phyloP scores from a whole-genome alignment of 148 eudicot species.

The Limonium bicolor region DNA sequence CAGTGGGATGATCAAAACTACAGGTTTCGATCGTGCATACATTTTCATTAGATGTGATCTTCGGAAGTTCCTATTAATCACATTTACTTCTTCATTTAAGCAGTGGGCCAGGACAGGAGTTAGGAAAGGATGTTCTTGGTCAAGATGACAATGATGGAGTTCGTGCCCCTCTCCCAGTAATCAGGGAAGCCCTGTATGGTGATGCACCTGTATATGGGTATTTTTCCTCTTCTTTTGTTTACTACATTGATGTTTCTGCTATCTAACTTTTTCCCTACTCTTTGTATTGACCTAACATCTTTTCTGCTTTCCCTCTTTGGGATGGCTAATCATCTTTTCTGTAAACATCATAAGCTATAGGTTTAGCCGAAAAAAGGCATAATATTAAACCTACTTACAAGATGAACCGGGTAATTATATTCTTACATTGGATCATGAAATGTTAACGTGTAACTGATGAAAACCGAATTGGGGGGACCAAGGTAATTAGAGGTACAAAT shows the following conservation, averaged over 20 bases:
- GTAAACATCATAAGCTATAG: no score
- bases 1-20: constrained; percentile 20
- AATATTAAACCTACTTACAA: no score
- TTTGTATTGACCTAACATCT: no score
- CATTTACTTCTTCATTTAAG: constrained; percentile 4
- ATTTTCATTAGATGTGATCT: background rate
- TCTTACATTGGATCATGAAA: no score
- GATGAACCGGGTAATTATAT: no score
- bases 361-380: no score
- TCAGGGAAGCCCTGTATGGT: constrained; percentile 86
- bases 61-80: background rate
- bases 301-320: background rate
- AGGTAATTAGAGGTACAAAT: no score
- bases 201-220: constrained; percentile 46
- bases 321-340: background rate
- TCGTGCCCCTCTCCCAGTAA: constrained; percentile 86
- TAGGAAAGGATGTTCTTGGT: constrained; percentile 11
- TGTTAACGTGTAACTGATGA: no score
- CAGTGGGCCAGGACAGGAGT: constrained; percentile 32
- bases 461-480: no score
- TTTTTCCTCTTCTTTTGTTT: background rate
- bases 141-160: constrained; percentile 35
- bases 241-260: no score
- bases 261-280: no score
- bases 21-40: constrained; percentile 22